Conservation (phyloP, 1,284 basidiomycete species). For the Ganoderma boninense region DNA sequence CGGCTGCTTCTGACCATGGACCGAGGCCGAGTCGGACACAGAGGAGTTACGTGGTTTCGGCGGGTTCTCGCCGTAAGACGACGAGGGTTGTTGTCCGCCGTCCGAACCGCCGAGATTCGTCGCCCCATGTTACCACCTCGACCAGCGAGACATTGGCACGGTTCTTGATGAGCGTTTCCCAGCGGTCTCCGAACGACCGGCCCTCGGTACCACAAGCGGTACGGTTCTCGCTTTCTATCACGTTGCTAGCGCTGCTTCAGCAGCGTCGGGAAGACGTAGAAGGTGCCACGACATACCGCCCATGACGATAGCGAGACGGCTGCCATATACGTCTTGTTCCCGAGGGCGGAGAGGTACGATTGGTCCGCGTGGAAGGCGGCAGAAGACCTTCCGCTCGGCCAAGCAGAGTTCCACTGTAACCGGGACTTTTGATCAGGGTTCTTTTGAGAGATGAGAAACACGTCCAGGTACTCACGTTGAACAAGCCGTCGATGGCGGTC, state of each 20-base stretch:
- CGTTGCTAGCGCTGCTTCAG: neutral
- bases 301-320: conserved; percentile 63
- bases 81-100: too few relatives aligned
- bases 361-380: conserved; percentile 42
- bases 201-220: conserved; percentile 49
- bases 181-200: conserved; percentile 62
- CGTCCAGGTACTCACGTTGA: conserved; percentile 42
- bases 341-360: conserved; percentile 38
- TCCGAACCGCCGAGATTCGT: conserved; percentile 59
- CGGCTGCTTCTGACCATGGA: neutral
- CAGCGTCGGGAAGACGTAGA: neutral
- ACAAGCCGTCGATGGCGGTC: conserved; percentile 45
- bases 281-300: conserved; percentile 42
- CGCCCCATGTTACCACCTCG: conserved; percentile 71
- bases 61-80: neutral
- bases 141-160: conserved; percentile 57
- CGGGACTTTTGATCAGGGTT: neutral
- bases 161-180: conserved; percentile 62
- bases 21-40: neutral
- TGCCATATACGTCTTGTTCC: conserved; percentile 43
- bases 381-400: conserved; percentile 38
- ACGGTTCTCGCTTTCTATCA: neutral
- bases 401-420: conserved; percentile 48
- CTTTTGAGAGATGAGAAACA: neutral
- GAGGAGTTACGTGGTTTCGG: neutral